Evolutionary conservation across 2,329 filamentous ascomycete genomes (phyloP), one percentile per base, ranked within the genome.

Genomic region (Penicillium sp.): DNA sequence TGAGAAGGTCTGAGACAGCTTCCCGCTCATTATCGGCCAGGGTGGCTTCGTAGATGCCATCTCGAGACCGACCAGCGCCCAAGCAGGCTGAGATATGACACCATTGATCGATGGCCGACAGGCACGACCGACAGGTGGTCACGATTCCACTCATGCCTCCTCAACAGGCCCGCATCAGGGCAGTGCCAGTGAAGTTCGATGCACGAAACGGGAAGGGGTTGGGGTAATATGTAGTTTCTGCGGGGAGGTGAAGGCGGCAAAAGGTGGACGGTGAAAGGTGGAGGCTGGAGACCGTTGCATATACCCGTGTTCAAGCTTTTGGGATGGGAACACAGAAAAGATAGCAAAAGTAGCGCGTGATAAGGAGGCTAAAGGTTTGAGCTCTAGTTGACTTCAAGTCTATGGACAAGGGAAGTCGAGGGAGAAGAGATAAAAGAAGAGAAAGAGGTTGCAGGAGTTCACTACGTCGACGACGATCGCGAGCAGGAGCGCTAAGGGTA

Each of bases 1-100:
- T 87, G 14, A 98, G 77, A 49, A 98, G 77, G 68, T 98, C 93
- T 56, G 93, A 90, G 45, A 98, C 93, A 45, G 93, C 93, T 75
- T 97, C 93, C 63, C 93, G 83, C 74, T 98, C 93, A 73, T 87
- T 95, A 67, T 98, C 93, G 62, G 90, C 90, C 52, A 98, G 80
- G 46, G 93, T 87, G 42, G 86, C 85, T 69, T 93, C 87, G 69
- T 91, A 90, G 55, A 89, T 78, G 57, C 83, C 84, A 78, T 91
- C 87, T 70, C 84, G 84, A 70, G 85, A 81, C 73, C 84, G 86
- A 65, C 84, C 86, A 86, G 61, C 66, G 47, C 67, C 66, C 46
- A 70, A 62, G 47, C 68, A 69, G 46, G 67, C 68, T 40, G 68
- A 68, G 51, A 72, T 66, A 63, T 69, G 69, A 59, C 69, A 72